Conservation (phyloP, 2,329 filamentous ascomycete genomes). For the Clonostachys byssicola region DNA sequence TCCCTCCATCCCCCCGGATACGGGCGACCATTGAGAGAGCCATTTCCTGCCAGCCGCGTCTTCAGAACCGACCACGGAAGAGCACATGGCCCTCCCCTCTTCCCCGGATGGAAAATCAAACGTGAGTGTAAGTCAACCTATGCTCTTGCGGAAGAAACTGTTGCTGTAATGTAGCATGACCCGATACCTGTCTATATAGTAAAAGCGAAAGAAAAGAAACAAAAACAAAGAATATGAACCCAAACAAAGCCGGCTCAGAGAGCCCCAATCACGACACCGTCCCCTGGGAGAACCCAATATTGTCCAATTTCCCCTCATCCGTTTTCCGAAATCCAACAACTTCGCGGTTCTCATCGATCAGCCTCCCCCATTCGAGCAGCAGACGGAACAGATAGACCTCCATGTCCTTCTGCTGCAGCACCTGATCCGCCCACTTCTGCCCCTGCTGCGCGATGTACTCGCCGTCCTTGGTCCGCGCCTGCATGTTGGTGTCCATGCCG, state of each 20-base stretch:
- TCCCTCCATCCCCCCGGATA: no score
- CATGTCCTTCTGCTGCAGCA: slow-evolving; percentile 68
- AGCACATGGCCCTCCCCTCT: neutral
- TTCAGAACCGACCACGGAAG: slow-evolving; percentile 2
- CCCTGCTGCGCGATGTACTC: slow-evolving; percentile 64
- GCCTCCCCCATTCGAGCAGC: slow-evolving; percentile 70
- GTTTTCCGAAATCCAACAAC: slow-evolving; percentile 29
- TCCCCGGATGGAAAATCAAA: no score
- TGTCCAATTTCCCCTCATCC: slow-evolving; percentile 18
- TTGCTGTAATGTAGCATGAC: no score
- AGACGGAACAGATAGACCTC: slow-evolving; percentile 77
- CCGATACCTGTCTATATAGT: neutral
- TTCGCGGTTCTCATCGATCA: slow-evolving; percentile 60
- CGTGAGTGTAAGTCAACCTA: no score
- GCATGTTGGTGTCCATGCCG: slow-evolving; percentile 40
- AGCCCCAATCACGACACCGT: neutral
- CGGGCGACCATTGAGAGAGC: no score
- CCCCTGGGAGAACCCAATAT: slow-evolving; percentile 18
- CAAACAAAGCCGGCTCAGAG: neutral
- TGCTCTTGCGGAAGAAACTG: no score
- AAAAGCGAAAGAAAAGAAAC: neutral
- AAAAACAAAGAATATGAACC: slow-evolving; percentile 1
- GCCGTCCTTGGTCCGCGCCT: slow-evolving; percentile 45
- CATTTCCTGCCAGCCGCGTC: neutral
- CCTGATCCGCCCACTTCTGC: slow-evolving; percentile 58